Evolutionary conservation across 345 rosid genomes (phyloP), one percentile per base, ranked within the genome.

Genomic region (Hevea brasiliensis): DNA sequence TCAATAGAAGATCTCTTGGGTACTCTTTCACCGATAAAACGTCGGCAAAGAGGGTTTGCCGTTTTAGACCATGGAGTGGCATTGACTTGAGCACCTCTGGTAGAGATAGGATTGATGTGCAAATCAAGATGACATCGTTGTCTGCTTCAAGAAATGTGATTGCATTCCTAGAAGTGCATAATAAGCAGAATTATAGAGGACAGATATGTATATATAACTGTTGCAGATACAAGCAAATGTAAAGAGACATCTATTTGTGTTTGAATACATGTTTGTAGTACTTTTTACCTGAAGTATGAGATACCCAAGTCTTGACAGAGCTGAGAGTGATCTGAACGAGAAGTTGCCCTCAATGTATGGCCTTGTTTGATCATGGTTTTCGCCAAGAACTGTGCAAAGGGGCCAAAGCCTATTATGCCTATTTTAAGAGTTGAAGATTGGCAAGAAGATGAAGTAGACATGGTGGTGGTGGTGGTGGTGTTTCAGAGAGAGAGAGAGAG

Each of bases 211-310:
- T 55, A 41, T 21, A n/a, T 18, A 70, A 2, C 2, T 56, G 7
- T 57, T 15, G 26, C 5, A 13, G 41, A 17, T 12, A 23, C 10
- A 24, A 15, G 23, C 27, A 10, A 44, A 65, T 8, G 3, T 14
- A n/a, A 17, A 18, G 10, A 7, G 9, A 23, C 4, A 23, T 14
- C 7, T 23, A 1, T 48, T 1, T 41, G n/a, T 54, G 29, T 44
- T 9, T 20, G 40, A 45, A 14, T 45, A 0, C 3, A 10, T 42
- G 21, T n/a, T 32, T 32, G 2, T 32, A 32, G 37, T 32, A n/a
- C n/a, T 41, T 5, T 10, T 14, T 64, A 84, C 91, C 85, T 78
- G 87, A 78, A 83, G 80, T 76, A 88, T 3, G 80, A 24, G 62
- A 84, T 23, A 15, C 88, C 86, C 76, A 83, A 4, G 7, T 72